phyloP scores from a whole-genome alignment of 2,329 filamentous ascomycete species.

The Drechslerella stenobrocha region DNA sequence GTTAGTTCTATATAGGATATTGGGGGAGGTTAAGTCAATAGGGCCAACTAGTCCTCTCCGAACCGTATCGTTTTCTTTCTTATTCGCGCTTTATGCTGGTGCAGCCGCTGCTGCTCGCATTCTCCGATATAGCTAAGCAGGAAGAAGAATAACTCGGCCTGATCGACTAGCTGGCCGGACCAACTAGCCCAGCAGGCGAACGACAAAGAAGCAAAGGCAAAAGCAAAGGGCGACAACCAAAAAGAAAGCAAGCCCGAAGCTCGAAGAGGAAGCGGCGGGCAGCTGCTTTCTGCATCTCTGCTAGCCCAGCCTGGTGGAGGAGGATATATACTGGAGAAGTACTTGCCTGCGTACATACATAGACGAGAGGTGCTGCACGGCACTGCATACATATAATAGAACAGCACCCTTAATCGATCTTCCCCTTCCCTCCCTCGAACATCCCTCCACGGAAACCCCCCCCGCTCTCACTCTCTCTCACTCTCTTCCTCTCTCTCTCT shows the following conservation, averaged over 20 bases:
- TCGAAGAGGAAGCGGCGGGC: constrained; percentile 39
- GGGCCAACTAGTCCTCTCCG: no score
- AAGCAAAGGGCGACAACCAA: constrained; percentile 10
- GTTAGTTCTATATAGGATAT: constrained; percentile 22
- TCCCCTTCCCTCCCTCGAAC: constrained; percentile 22
- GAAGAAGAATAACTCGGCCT: constrained; percentile 5
- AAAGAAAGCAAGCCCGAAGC: constrained; percentile 18
- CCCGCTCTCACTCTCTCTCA: background rate
- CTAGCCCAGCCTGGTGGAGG: background rate
- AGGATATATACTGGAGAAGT: no score
- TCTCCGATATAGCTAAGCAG: constrained; percentile 9
- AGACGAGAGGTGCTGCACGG: constrained; percentile 43
- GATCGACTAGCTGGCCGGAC: constrained; percentile 33
- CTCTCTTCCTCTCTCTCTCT: constrained; percentile 12
- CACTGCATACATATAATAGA: constrained; percentile 23
- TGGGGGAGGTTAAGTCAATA: no score
- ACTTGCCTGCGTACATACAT: constrained; percentile 28
- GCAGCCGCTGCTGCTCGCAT: no score
- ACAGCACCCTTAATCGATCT: constrained; percentile 48
- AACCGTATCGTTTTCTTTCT: constrained; percentile 52
- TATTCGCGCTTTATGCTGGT: constrained; percentile 43
- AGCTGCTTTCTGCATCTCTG: background rate
- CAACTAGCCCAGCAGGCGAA: no score
- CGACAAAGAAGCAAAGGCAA: constrained; percentile 28
- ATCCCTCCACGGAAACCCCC: constrained; percentile 30